These are phyloP conservation scores for Urtica urens DNA, from an alignment of 306 rosid species.

Conservation along the genomic window DNA sequence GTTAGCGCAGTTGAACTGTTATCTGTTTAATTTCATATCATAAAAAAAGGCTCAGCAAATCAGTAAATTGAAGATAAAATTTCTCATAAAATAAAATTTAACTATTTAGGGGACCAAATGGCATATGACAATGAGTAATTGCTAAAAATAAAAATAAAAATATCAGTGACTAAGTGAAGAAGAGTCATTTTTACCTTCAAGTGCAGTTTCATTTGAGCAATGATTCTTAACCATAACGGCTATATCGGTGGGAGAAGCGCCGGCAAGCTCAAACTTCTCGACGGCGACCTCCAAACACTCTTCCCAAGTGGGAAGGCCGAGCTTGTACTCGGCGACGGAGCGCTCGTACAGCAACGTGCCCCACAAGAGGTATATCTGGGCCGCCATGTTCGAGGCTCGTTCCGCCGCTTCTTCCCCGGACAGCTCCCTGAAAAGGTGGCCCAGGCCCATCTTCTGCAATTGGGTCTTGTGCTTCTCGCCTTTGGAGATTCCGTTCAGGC, in stretches of 20 bases:
- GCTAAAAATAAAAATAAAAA: too few species aligned
- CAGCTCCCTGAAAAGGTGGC: constrained; percentile 40
- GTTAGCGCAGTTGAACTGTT: too few species aligned
- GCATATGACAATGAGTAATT: too few species aligned
- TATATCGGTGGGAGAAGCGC: constrained; percentile 78
- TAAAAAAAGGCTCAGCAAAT: too few species aligned
- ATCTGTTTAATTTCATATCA: too few species aligned
- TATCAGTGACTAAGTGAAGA: too few species aligned
- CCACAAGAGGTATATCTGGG: constrained; percentile 78
- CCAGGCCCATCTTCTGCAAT: constrained; percentile 61
- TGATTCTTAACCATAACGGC: constrained; percentile 97
- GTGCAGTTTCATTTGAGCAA: constrained; percentile 77
- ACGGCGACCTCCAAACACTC: constrained; percentile 86
- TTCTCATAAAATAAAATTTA: too few species aligned
- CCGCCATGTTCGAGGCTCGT: constrained; percentile 59
- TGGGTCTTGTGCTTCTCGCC: constrained; percentile 44
- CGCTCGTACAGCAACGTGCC: constrained; percentile 82
- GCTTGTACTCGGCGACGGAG: constrained; percentile 71
- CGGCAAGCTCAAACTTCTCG: constrained; percentile 88
- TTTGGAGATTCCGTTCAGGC: constrained; percentile 69
- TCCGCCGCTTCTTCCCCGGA: constrained; percentile 66
- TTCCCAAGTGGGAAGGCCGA: constrained; percentile 85
- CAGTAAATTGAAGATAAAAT: too few species aligned
- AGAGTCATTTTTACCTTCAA: constrained; percentile 53
- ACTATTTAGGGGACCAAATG: too few species aligned